phyloP scores from a whole-genome alignment of 106 monocot genomes.

The Dendrobium nobile region DNA sequence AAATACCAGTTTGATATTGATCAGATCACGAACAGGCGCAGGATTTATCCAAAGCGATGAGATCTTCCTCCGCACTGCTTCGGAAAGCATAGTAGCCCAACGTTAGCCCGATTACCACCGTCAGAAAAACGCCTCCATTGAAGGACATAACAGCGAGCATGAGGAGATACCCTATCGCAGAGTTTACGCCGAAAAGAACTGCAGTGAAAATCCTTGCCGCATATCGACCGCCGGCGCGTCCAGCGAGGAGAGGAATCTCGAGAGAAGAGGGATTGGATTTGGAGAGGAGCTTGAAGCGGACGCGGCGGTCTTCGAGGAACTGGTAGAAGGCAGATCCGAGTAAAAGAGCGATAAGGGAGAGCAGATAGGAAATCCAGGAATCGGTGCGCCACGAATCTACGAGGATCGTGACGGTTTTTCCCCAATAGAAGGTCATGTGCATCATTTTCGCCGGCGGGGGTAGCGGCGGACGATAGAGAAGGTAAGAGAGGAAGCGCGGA shows the following conservation, averaged over 20 bases:
- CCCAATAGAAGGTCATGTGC: slow-evolving; percentile 99
- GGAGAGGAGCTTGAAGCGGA: slow-evolving; percentile 51
- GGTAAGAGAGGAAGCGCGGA: not conserved
- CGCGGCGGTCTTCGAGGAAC: slow-evolving; percentile 63
- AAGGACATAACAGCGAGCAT: slow-evolving; percentile 99
- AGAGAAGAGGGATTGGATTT: slow-evolving; percentile 11
- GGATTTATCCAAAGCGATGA: slow-evolving; percentile 35
- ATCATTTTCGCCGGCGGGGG: slow-evolving; percentile 49
- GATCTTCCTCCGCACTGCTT: slow-evolving; percentile 57
- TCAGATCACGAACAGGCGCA: slow-evolving; percentile 66
- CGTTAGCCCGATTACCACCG: slow-evolving; percentile 47
- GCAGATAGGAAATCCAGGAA: slow-evolving; percentile 56
- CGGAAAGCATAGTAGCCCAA: slow-evolving; percentile 68
- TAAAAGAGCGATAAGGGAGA: slow-evolving; percentile 68
- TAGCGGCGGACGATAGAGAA: not conserved
- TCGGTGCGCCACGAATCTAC: slow-evolving; percentile 68
- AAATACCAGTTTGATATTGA: not conserved
- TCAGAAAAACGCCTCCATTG: slow-evolving; percentile 76
- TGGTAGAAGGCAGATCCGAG: slow-evolving; percentile 78
- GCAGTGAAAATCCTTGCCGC: slow-evolving; percentile 27
- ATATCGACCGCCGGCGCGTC: slow-evolving; percentile 3
- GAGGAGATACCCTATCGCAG: slow-evolving; percentile 81
- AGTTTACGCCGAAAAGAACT: slow-evolving; percentile 58
- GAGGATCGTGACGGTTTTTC: slow-evolving; percentile 71
- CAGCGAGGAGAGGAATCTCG: slow-evolving; percentile 31